Evolutionary conservation across 2,329 filamentous ascomycete genomes (phyloP).

Genomic region (Nemania sp.): DNA sequence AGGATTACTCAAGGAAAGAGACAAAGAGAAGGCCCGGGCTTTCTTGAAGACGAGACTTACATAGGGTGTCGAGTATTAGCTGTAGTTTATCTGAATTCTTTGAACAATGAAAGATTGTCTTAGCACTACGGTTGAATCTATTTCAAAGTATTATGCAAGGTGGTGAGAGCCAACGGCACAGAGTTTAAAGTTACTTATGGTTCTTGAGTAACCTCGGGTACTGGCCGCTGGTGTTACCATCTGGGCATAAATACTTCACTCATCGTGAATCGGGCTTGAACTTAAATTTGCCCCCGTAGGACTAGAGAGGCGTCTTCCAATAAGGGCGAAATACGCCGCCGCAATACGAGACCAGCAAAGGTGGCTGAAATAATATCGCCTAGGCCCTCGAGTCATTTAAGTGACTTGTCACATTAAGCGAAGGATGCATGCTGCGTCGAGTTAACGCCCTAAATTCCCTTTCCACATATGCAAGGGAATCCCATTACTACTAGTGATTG

Average conservation of each 20-base stretch:
- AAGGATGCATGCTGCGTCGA: not conserved
- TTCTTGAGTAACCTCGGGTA: not conserved
- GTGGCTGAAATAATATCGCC: not conserved
- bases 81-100: slow-evolving; percentile 14
- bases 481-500: not conserved
- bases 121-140: not conserved
- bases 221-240: not conserved
- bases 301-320: no score
- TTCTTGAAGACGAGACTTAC: slow-evolving; percentile 9
- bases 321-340: not conserved
- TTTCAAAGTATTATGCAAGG: not conserved
- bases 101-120: not conserved
- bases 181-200: not conserved
- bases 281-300: no score
- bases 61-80: not conserved
- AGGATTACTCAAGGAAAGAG: not conserved
- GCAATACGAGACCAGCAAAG: not conserved
- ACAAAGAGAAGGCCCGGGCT: not conserved
- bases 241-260: not conserved
- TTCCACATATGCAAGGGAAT: slow-evolving; percentile 8
- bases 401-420: not conserved
- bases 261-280: not conserved
- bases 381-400: not conserved
- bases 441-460: not conserved
- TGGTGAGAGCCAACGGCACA: not conserved